Percentiles rank a stretch among this genome's conserved stretches.
These are phyloP conservation scores for Spatholobus suberectus DNA, from an alignment of 306 rosid species.

Conservation along the genomic window DNA sequence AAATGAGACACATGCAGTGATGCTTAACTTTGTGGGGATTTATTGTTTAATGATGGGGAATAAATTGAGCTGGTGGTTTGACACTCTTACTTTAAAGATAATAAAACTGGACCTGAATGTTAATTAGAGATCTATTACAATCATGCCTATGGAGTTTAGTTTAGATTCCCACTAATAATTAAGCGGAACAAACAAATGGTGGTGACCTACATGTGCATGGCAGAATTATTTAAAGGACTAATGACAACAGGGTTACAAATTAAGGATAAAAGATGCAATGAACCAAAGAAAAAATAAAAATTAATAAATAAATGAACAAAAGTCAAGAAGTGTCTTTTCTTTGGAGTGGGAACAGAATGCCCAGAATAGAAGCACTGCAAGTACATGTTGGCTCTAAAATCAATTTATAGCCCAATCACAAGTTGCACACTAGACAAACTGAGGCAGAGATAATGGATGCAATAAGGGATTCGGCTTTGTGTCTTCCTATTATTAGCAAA, in stretches of 20 bases:
- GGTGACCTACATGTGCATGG: not conserved
- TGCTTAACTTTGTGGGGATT: slow-evolving; percentile 43
- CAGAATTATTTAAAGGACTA: not conserved
- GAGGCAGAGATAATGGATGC: no score
- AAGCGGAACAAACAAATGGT: not conserved
- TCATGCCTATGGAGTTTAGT: not conserved
- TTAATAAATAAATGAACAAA: not conserved
- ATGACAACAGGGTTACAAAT: no score
- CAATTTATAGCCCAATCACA: not conserved
- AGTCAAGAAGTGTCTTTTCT: not conserved
- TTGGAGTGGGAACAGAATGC: slow-evolving; percentile 3
- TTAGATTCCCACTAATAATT: not conserved
- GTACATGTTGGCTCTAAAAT: slow-evolving; percentile 14
- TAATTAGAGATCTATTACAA: not conserved
- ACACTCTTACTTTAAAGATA: not conserved
- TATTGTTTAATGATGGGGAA: slow-evolving; percentile 43
- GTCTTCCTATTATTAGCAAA: slow-evolving; percentile 18
- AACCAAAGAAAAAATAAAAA: no score
- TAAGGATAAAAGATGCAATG: no score
- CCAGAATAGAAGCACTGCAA: not conserved
- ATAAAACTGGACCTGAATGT: not conserved
- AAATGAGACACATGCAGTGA: slow-evolving; percentile 36
- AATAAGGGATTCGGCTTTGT: not conserved
- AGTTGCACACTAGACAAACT: not conserved
- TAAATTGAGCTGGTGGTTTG: slow-evolving; percentile 31